These are phyloP conservation scores for Cordyceps cateniannulata DNA, from an alignment of 2,329 filamentous ascomycete genomes.

Conservation along the genomic window DNA sequence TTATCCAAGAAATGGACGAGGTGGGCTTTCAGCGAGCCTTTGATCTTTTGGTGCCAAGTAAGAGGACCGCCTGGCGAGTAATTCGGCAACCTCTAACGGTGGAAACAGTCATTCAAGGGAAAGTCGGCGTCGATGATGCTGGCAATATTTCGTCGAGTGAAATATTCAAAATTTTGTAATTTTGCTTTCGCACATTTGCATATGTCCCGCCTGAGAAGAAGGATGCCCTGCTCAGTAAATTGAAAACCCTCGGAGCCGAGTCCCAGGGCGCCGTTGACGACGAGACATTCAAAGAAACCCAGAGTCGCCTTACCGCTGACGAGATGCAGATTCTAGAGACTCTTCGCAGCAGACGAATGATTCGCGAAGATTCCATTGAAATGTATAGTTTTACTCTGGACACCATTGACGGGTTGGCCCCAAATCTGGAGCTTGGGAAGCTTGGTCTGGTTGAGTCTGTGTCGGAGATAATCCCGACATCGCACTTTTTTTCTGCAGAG, in stretches of 20 bases:
- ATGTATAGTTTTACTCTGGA: not conserved
- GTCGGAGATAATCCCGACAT: no score
- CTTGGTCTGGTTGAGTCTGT: not conserved
- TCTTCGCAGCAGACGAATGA: slow-evolving; percentile 13
- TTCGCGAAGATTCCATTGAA: slow-evolving; percentile 8
- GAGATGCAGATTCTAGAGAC: slow-evolving; percentile 13
- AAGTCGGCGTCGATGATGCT: slow-evolving; percentile 22
- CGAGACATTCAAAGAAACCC: not conserved
- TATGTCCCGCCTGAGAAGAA: slow-evolving; percentile 10
- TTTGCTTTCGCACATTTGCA: slow-evolving; percentile 14
- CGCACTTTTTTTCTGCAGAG: no score
- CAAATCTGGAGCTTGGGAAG: not conserved
- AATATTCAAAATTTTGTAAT: slow-evolving; percentile 26
- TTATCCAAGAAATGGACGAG: slow-evolving; percentile 36
- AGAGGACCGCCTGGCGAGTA: slow-evolving; percentile 1
- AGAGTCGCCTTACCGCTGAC: slow-evolving; percentile 12
- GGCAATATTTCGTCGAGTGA: slow-evolving; percentile 24
- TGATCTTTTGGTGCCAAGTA: slow-evolving; percentile 33
- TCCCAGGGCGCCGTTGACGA: not conserved
- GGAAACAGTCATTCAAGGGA: slow-evolving; percentile 31
- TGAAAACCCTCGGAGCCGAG: slow-evolving; percentile 5
- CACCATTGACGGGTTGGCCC: not conserved
- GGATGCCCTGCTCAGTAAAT: slow-evolving; percentile 15
- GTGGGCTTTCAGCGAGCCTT: slow-evolving; percentile 38
- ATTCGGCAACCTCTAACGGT: not conserved